Evolutionary conservation across 2,329 filamentous ascomycete genomes (phyloP).

Genomic region (Diatrype stigma): DNA sequence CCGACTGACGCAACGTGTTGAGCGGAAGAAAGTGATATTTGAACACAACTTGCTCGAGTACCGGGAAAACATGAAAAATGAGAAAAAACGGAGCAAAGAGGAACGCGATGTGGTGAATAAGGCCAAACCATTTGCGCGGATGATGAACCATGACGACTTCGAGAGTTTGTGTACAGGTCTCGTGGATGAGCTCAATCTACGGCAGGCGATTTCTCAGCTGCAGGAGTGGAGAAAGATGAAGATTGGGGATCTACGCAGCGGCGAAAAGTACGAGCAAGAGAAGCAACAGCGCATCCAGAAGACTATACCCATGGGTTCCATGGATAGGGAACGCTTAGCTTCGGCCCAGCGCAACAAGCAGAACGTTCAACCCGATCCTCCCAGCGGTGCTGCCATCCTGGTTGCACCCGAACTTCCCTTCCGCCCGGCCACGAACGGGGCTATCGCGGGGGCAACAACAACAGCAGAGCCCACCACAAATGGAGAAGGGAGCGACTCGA

Average conservation of each 20-base stretch:
- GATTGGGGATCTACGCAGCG: slow-evolving; percentile 78
- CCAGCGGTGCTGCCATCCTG: slow-evolving; percentile 69
- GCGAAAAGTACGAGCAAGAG: slow-evolving; percentile 89
- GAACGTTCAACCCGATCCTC: slow-evolving; percentile 62
- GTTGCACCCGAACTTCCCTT: slow-evolving; percentile 75
- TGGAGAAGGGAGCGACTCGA: slow-evolving; percentile 46
- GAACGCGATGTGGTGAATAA: slow-evolving; percentile 89
- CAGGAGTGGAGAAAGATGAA: slow-evolving; percentile 89
- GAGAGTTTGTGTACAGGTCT: slow-evolving; percentile 80
- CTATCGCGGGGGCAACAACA: slow-evolving; percentile 17
- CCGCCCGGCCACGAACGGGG: slow-evolving; percentile 39
- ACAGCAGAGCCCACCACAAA: slow-evolving; percentile 22
- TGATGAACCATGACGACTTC: slow-evolving; percentile 94
- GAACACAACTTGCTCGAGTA: slow-evolving; percentile 94
- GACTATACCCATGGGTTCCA: slow-evolving; percentile 67
- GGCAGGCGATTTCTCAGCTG: slow-evolving; percentile 82
- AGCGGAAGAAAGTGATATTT: slow-evolving; percentile 94
- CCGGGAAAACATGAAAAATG: slow-evolving; percentile 78
- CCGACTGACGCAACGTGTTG: slow-evolving; percentile 81
- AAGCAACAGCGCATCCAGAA: slow-evolving; percentile 74
- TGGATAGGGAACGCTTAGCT: slow-evolving; percentile 76
- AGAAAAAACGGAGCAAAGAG: slow-evolving; percentile 96
- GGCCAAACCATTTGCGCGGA: slow-evolving; percentile 89
- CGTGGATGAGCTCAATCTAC: slow-evolving; percentile 84
- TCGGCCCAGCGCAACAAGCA: slow-evolving; percentile 67